These are phyloP conservation scores for Kodamaea derodonti DNA, from an alignment of 1,139 yeast species.

Conservation along the genomic window DNA sequence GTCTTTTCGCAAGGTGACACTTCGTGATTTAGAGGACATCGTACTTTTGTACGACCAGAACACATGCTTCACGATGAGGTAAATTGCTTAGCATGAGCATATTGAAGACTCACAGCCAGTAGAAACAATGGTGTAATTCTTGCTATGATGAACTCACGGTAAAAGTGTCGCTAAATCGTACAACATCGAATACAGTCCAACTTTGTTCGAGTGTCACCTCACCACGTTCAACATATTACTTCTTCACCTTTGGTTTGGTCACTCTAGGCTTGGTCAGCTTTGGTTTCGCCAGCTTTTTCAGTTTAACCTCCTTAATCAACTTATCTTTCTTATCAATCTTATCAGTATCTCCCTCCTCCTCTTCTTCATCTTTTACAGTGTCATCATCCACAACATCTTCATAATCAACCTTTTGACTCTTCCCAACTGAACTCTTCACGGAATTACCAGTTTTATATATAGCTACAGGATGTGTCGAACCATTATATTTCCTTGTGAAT, in stretches of 20 bases:
- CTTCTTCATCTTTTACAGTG: conserved; percentile 36
- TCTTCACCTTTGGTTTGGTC: conserved; percentile 6
- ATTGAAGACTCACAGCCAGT: no score
- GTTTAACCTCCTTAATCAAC: conserved; percentile 39
- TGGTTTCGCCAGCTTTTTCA: conserved; percentile 6
- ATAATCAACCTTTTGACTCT: conserved; percentile 45
- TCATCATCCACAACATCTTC: conserved; percentile 66
- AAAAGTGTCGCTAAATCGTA: no score
- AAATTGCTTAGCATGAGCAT: no score
- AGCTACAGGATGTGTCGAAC: conserved; percentile 76
- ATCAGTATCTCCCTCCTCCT: conserved; percentile 25
- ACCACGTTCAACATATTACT: conserved; percentile 6
- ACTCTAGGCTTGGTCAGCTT: background rate
- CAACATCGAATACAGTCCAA: no score
- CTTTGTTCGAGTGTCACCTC: background rate
- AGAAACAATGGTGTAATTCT: no score
- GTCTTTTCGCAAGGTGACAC: no score
- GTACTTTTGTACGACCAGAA: no score
- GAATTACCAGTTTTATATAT: conserved; percentile 69
- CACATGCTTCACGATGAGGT: no score
- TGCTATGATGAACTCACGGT: no score
- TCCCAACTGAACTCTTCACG: conserved; percentile 28
- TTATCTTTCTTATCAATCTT: conserved; percentile 43
- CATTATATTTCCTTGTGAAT: conserved; percentile 81
- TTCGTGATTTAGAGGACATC: no score